phyloP scores from a whole-genome alignment of 306 rosid genomes.

The Vigna unguiculata region DNA sequence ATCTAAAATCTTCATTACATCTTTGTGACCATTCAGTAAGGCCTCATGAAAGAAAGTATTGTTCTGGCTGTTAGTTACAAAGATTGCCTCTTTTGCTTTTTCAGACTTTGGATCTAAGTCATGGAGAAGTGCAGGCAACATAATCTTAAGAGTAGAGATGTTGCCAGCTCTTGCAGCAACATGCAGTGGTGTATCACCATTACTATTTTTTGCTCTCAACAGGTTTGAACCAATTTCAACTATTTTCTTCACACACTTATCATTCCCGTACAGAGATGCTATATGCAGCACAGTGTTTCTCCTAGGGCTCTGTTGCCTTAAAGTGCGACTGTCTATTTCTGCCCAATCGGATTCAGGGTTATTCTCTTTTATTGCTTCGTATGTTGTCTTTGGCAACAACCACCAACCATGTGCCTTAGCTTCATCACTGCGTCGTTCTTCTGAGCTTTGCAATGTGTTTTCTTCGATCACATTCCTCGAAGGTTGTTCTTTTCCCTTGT shows the following conservation, averaged over 20 bases:
- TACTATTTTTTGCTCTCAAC: rapidly evolving
- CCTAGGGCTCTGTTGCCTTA: not conserved
- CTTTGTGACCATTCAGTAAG: not conserved
- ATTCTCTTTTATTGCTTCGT: too few species aligned
- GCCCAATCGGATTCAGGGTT: too few species aligned
- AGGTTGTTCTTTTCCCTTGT: too few species aligned
- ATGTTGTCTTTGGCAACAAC: too few species aligned
- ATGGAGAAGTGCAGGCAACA: not conserved
- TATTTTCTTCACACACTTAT: not conserved
- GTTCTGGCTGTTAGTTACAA: not conserved
- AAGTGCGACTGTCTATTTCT: not conserved
- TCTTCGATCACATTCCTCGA: too few species aligned
- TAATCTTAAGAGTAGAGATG: rapidly evolving
- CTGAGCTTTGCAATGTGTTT: too few species aligned
- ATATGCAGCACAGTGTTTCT: not conserved
- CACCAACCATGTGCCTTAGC: too few species aligned
- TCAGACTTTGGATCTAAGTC: not conserved
- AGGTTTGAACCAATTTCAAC: rapidly evolving
- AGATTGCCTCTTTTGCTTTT: not conserved
- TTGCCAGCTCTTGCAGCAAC: constrained; percentile 16
- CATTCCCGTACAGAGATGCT: not conserved
- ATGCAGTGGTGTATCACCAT: not conserved
- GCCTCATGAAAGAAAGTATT: constrained; percentile 33
- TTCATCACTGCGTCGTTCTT: too few species aligned
- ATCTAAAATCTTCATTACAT: not conserved